phyloP scores from a whole-genome alignment of 2,329 filamentous ascomycete genomes.

The Cercospora sesami region DNA sequence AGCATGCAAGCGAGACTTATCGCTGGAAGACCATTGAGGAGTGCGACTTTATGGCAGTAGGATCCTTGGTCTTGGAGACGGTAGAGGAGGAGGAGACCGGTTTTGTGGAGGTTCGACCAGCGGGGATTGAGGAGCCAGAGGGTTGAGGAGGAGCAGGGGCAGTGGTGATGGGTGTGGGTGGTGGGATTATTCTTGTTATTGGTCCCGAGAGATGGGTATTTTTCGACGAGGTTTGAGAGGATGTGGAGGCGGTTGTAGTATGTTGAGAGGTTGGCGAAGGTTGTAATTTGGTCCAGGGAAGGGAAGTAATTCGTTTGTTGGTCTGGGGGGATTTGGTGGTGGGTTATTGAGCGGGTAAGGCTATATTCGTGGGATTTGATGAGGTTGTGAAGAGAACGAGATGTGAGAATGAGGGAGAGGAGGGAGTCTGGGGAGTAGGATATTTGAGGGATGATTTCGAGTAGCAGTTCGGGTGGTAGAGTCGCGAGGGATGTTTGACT shows the following conservation, averaged over 20 bases:
- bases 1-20: conserved; percentile 38
- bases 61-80: conserved; percentile 33
- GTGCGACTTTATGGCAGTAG: conserved; percentile 28
- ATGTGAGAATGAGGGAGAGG: conserved; percentile 32
- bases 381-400: conserved; percentile 31
- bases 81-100: conserved; percentile 38
- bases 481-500: conserved; percentile 12
- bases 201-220: background rate
- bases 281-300: background rate
- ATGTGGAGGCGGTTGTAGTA: background rate
- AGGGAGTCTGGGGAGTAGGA: conserved; percentile 32
- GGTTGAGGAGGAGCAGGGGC: background rate
- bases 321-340: conserved; percentile 13
- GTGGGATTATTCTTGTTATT: background rate
- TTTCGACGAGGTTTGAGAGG: background rate
- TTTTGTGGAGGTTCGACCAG: conserved; percentile 36
- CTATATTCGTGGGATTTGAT: conserved; percentile 34
- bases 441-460: conserved; percentile 37
- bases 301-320: conserved; percentile 31
- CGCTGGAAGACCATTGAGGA: conserved; percentile 33
- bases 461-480: conserved; percentile 35
- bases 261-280: conserved; percentile 1
- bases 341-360: conserved; percentile 32
- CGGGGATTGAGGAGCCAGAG: conserved; percentile 30
- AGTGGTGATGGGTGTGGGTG: background rate